Conservation (phyloP, 2,329 filamentous ascomycete species). For the Penicillium concentricum region DNA sequence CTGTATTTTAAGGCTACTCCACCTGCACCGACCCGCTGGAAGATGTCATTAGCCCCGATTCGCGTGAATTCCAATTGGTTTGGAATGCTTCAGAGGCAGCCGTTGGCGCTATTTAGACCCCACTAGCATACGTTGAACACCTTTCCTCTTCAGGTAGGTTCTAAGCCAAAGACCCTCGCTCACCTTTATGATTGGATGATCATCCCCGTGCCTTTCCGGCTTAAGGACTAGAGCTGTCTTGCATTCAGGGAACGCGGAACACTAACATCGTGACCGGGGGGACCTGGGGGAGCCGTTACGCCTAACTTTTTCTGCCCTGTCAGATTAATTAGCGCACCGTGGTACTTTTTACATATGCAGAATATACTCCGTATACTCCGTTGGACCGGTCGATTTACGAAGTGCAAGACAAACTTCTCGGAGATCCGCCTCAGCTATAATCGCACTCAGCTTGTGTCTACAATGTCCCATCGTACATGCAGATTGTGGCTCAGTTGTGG, state of each 20-base stretch:
- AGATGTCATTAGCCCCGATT: constrained; percentile 6
- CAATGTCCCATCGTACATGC: not conserved
- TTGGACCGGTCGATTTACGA: not conserved
- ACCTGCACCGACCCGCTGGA: constrained; percentile 21
- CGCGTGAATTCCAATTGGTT: not conserved
- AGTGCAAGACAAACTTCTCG: not conserved
- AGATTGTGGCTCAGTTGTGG: constrained; percentile 4
- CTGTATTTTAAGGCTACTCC: constrained; percentile 16
- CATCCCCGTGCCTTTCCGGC: not conserved
- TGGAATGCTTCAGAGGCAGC: constrained; percentile 12
- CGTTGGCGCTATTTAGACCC: constrained; percentile 18
- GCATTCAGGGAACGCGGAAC: constrained; percentile 1
- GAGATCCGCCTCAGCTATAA: not conserved
- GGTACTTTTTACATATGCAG: not conserved
- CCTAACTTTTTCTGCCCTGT: not conserved
- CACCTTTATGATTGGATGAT: not conserved
- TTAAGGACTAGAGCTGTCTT: not conserved
- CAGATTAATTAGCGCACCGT: not conserved
- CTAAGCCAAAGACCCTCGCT: not conserved
- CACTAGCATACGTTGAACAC: constrained; percentile 8
- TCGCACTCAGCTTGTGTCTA: not conserved
- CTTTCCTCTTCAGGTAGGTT: constrained; percentile 7
- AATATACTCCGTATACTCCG: not conserved
- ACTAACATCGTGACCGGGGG: not conserved
- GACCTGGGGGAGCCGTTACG: constrained; percentile 1